A percentile compares a stretch with the other conserved stretches of the same genome.
Evolutionary conservation across 257 asterid species (phyloP).

Genomic region (Nicotiana attenuata): DNA sequence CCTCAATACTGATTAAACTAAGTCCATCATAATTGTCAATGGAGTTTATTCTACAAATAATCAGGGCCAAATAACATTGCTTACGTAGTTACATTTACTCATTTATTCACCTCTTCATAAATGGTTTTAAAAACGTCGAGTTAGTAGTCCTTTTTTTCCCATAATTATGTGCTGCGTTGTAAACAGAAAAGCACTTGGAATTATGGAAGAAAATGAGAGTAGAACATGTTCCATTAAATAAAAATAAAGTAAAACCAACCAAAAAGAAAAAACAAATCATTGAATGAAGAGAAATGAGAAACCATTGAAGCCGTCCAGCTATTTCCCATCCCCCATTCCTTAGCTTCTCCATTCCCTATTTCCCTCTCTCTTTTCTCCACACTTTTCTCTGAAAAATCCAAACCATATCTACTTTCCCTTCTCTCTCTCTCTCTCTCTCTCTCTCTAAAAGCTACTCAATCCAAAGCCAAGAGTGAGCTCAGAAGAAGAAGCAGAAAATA

Average conservation of each 20-base stretch:
- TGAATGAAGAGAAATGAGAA: conserved; percentile 1
- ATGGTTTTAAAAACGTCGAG: not conserved
- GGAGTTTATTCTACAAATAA: not conserved
- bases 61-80: no score
- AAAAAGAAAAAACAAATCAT: not conserved
- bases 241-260: not conserved
- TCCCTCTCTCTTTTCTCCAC: not conserved
- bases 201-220: not conserved
- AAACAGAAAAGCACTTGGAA: conserved; percentile 8
- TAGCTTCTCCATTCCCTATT: not conserved
- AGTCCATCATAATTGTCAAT: not conserved
- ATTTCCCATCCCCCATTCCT: conserved; percentile 1
- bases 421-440: conserved; percentile 3
- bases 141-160: not conserved
- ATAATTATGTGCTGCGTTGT: not conserved
- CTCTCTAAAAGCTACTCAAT: not conserved
- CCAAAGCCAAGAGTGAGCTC: not conserved
- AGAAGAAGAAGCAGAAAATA: not conserved
- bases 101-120: no score
- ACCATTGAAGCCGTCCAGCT: conserved; percentile 13
- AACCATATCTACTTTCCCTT: not conserved
- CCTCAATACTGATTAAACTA: not conserved
- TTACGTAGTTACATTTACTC: no score
- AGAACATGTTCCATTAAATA: not conserved
- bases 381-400: not conserved